Conservation (phyloP, 2,329 filamentous ascomycete genomes). For the Didymella pinodella region DNA sequence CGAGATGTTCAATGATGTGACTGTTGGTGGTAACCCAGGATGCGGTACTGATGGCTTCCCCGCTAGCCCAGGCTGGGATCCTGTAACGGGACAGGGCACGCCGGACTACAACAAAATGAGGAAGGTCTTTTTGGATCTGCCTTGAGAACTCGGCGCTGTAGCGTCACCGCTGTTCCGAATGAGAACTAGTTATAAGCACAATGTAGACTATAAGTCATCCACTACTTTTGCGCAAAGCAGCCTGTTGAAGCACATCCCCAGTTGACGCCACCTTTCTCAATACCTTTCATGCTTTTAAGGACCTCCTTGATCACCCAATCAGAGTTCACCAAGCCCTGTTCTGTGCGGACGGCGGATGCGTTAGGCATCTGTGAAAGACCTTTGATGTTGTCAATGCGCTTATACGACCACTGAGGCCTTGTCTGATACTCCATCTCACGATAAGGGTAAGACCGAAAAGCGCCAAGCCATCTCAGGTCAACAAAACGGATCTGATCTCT, state of each 20-base stretch:
- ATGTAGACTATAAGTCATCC: not conserved
- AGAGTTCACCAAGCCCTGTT: not conserved
- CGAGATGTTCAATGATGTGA: slow-evolving; percentile 54
- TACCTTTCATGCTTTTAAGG: not conserved
- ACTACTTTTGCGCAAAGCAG: slow-evolving; percentile 5
- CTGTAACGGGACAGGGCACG: slow-evolving; percentile 35
- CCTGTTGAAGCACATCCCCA: slow-evolving; percentile 2
- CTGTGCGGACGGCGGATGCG: not conserved
- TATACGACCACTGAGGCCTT: slow-evolving; percentile 3
- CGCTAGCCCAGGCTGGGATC: slow-evolving; percentile 38
- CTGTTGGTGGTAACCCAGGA: slow-evolving; percentile 40
- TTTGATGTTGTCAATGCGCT: slow-evolving; percentile 4
- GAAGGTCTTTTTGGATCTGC: slow-evolving; percentile 24
- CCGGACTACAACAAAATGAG: slow-evolving; percentile 30
- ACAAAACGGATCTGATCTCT: not conserved
- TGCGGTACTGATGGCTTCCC: slow-evolving; percentile 44
- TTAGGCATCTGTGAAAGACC: slow-evolving; percentile 5
- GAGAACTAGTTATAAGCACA: not conserved
- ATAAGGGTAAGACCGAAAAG: too few relatives aligned
- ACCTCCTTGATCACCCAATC: slow-evolving; percentile 3
- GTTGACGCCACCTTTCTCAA: slow-evolving; percentile 4
- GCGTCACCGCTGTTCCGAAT: not conserved
- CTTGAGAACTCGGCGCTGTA: not conserved
- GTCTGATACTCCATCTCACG: not conserved
- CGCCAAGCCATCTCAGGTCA: slow-evolving; percentile 2